Base-by-base conservation (phyloP, 495 filamentous ascomycete genomes). In the Lichina pygmaea region DNA sequence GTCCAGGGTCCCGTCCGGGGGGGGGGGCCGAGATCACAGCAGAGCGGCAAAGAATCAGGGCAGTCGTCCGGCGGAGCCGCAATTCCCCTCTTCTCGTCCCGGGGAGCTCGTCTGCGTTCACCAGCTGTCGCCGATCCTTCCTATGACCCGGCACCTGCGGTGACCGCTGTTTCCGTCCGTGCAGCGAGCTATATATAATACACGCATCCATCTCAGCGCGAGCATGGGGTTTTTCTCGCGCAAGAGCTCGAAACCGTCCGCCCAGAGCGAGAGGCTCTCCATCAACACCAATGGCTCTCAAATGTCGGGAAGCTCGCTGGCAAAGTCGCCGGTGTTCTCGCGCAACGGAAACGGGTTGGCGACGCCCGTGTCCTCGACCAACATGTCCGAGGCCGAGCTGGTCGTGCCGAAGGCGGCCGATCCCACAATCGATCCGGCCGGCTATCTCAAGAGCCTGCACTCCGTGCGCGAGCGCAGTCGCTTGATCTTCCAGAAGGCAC, bases 371-470 rank as follows among this genome's bases (percentile, higher is more conserved):
- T 30, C 44, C 6, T 33, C 33, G 12, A 47, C 10, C 10, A 40
- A 34, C 12, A 3, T 43, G 15, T 17, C 34, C 8, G 65, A 72
- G 50, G 66, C 66, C 39, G 68, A 74, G 53, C 63, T 92, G 49
- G 67, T 82, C 44, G 71, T 94, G 24, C 81, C 89, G 44, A 77
- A 70, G 56, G 72, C 83, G 6, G 86, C 89, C 38, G 89, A 95
- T 63, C 86, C 89, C 52, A 70, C 72, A 43, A 65, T 91, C 50
- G 86, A 97, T 56, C 89, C 89, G 12, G 86, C 81, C 11, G 85
- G 75, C 45, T 97, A 95, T 61, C 72, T 97, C 48, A 70, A 79
- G 50, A 95, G 86, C 60, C 74, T 97, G 52, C 73, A 81, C 55
- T 73, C 89, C 16, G 84, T 97, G 8, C 70, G 91, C 33, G 81